phyloP scores from a whole-genome alignment of 768 basidiomycete species.

The Mycena belliarum region DNA sequence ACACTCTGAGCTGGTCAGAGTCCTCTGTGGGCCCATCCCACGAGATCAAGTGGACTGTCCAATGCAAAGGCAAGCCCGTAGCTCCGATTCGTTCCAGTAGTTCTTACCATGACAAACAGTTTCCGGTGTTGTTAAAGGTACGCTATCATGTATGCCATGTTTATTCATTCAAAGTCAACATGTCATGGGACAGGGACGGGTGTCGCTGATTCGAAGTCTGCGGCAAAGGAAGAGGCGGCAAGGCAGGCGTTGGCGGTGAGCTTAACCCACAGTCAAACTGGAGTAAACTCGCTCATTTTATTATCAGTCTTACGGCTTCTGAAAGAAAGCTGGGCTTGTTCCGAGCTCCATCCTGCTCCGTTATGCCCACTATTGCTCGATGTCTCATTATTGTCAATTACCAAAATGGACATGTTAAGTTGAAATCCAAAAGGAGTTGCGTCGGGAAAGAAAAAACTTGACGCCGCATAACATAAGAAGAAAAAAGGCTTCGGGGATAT shows the following conservation, averaged over 20 bases:
- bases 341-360: not conserved
- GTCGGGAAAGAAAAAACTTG: not conserved
- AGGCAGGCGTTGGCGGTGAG: conserved; percentile 42
- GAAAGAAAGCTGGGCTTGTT: not conserved
- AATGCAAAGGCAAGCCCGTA: conserved; percentile 33
- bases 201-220: conserved; percentile 41
- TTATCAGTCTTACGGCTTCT: not conserved
- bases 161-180: not conserved
- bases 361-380: not conserved
- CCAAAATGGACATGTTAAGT: not conserved
- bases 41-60: conserved; percentile 48
- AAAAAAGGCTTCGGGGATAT: too few species aligned
- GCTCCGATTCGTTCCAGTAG: not conserved
- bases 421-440: not conserved
- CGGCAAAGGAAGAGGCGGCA: conserved; percentile 52
- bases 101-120: conserved; percentile 2
- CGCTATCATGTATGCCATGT: not conserved
- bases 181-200: conserved; percentile 42
- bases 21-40: conserved; percentile 41
- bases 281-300: not conserved
- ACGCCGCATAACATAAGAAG: too few species aligned
- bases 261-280: not conserved
- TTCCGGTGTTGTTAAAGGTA: conserved; percentile 16
- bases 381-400: not conserved
- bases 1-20: conserved; percentile 45